Percentiles rank a stretch among this genome's conserved stretches.
phyloP scores from a whole-genome alignment of 768 basidiomycete species.

The Lactarius hengduanensis region DNA sequence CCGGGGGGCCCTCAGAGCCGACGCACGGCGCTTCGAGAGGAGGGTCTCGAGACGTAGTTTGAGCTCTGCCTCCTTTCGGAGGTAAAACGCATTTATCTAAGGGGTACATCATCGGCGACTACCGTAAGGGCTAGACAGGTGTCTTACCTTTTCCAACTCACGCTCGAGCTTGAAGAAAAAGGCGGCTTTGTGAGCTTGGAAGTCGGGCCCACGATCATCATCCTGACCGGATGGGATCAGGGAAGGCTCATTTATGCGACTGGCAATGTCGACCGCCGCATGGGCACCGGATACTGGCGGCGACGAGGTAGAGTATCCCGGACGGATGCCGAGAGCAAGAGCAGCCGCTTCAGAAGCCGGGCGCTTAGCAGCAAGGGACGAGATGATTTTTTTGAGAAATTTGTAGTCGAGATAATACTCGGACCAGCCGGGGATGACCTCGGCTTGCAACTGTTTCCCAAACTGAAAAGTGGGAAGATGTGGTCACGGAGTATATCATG shows the following conservation, averaged over 20 bases:
- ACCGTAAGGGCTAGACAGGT: neutral
- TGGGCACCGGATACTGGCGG: slow-evolving; percentile 34
- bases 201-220: slow-evolving; percentile 75
- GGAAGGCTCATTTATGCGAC: slow-evolving; percentile 47
- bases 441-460: slow-evolving; percentile 94
- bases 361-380: slow-evolving; percentile 85
- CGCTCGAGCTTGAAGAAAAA: slow-evolving; percentile 99
- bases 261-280: slow-evolving; percentile 31
- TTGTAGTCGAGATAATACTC: slow-evolving; percentile 97
- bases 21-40: slow-evolving; percentile 87
- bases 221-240: slow-evolving; percentile 66
- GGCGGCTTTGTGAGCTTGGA: slow-evolving; percentile 92
- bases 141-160: slow-evolving; percentile 87
- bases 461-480: slow-evolving; percentile 55
- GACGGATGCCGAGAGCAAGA: slow-evolving; percentile 78
- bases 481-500: slow-evolving; percentile 10
- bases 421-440: slow-evolving; percentile 98
- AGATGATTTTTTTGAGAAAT: slow-evolving; percentile 97
- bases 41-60: slow-evolving; percentile 89
- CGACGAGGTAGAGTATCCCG: slow-evolving; percentile 48
- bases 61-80: slow-evolving; percentile 95
- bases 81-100: slow-evolving; percentile 96
- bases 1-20: slow-evolving; percentile 69
- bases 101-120: slow-evolving; percentile 13
- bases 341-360: slow-evolving; percentile 89